Evolutionary conservation across 108 stramenopile genomes (phyloP), one percentile per base, ranked within the genome.

Genomic region (Skeletonema grethae): DNA sequence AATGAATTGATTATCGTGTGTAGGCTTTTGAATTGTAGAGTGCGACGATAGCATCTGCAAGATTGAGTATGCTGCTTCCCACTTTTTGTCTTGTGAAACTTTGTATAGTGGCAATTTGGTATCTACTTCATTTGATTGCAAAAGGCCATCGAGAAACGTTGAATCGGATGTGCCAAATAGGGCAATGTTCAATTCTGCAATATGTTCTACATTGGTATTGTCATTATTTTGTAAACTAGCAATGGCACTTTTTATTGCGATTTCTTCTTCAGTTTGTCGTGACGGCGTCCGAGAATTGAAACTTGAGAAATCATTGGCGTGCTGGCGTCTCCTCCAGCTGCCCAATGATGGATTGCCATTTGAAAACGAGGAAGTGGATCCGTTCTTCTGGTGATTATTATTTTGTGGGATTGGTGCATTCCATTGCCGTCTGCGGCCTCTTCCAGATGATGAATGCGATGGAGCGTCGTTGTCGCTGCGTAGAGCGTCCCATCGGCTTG

Each of bases 11-110:
- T 1, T 18, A 7, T 28, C 25, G 25, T 36, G 60, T 50, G 69
- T 64, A 15, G 15, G 67, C 15, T 70, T 38, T 9, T 24, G 16
- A 39, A 35, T 61, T 69, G 15, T 53, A 7, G 24, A 28, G 25
- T 28, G 32, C 12, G 43, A 41, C 5, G 43, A 50, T 38, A 74
- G 31, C 20, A 66, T 22, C 18, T 70, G 62, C 25, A 74, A 0
- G 25, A 73, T 9, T 9, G 73, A 59, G 39, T 80, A 57, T 31
- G 55, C 62, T 55, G 60, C 65, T 24, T 80, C 73, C 79, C 72
- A 80, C 50, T 69, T 22, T 1, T 70, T 22, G 39, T 35, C 46
- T 35, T 65, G 6, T 13, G 24, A 61, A 16, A 61, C 18, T 2
- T 61, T 32, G 13, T 9, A 5, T 18, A 61, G 32, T 24, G 50